Evolutionary conservation across 371 early-diverging fungal species (phyloP).

Genomic region (Mortierella polycephala): DNA sequence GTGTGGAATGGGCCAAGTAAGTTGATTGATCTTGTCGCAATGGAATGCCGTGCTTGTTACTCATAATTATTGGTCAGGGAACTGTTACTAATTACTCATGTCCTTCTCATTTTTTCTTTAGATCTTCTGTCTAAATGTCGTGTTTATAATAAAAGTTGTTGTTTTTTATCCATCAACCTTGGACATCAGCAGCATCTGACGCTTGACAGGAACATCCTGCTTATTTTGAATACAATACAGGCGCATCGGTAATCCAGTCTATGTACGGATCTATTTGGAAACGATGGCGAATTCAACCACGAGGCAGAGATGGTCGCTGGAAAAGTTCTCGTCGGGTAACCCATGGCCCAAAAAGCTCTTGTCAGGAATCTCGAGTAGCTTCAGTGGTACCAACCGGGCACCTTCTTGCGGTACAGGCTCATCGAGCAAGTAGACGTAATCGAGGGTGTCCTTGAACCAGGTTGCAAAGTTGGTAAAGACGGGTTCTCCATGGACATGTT

Average conservation of each 20-base stretch:
- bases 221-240: no score
- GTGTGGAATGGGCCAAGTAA: constrained; percentile 86
- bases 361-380: constrained; percentile 55
- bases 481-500: constrained; percentile 59
- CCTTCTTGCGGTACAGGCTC: constrained; percentile 23
- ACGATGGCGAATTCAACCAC: constrained; percentile 55
- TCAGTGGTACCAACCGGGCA: constrained; percentile 39
- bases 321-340: constrained; percentile 66
- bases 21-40: neutral
- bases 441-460: constrained; percentile 64
- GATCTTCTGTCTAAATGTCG: constrained; percentile 46
- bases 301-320: constrained; percentile 68
- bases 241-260: neutral
- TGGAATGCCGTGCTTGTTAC: neutral
- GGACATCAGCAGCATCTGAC: no score
- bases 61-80: neutral
- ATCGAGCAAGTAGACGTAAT: constrained; percentile 60
- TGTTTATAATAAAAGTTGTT: constrained; percentile 17
- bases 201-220: no score
- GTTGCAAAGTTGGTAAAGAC: constrained; percentile 63
- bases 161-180: constrained; percentile 16
- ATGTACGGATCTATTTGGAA: constrained; percentile 1
- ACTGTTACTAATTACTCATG: neutral
- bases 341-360: constrained; percentile 59
- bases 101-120: constrained; percentile 1